Conservation (phyloP, 208 protist genomes). For the Phytomonas francai region DNA sequence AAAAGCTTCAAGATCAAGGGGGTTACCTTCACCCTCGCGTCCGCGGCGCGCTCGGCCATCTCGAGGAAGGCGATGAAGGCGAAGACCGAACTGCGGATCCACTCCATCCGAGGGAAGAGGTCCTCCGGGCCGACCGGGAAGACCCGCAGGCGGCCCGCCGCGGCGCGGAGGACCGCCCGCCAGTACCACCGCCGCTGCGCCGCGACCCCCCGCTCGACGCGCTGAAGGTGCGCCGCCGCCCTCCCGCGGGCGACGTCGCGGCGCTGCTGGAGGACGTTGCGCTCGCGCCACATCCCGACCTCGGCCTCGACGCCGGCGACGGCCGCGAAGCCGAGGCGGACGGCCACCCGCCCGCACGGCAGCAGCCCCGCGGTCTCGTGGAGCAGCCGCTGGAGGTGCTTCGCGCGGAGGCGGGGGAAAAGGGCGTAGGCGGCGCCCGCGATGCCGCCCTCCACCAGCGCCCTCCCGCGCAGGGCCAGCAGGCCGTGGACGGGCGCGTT, state of each 20-base stretch:
- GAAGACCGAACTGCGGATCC: slow-evolving; percentile 67
- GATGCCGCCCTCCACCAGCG: slow-evolving; percentile 50
- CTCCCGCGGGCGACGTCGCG: slow-evolving; percentile 45
- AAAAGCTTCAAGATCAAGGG: slow-evolving; percentile 62
- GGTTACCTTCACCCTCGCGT: slow-evolving; percentile 27
- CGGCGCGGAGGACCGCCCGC: slow-evolving; percentile 62
- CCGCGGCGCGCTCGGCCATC: slow-evolving; percentile 54
- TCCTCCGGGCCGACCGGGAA: slow-evolving; percentile 69
- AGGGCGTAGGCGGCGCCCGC: slow-evolving; percentile 26
- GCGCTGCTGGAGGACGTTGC: slow-evolving; percentile 69
- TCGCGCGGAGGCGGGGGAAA: slow-evolving; percentile 77
- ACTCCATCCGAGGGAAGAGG: slow-evolving; percentile 76
- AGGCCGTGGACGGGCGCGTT: slow-evolving; percentile 78
- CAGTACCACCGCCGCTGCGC: slow-evolving; percentile 87
- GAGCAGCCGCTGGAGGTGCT: slow-evolving; percentile 69
- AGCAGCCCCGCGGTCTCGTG: slow-evolving; percentile 75
- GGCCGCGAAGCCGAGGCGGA: slow-evolving; percentile 68
- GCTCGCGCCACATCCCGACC: slow-evolving; percentile 81
- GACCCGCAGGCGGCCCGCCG: slow-evolving; percentile 41
- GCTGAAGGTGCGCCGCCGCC: slow-evolving; percentile 54
- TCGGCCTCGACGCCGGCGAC: slow-evolving; percentile 56
- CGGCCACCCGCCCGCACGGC: slow-evolving; percentile 50
- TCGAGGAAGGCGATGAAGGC: slow-evolving; percentile 77
- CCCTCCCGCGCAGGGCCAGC: slow-evolving; percentile 59
- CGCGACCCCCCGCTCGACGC: slow-evolving; percentile 68